A percentile compares a stretch with the other conserved stretches of the same genome.
These are phyloP conservation scores for Fusarium tupiense DNA, from an alignment of 2,329 filamentous ascomycete genomes.

Conservation along the genomic window DNA sequence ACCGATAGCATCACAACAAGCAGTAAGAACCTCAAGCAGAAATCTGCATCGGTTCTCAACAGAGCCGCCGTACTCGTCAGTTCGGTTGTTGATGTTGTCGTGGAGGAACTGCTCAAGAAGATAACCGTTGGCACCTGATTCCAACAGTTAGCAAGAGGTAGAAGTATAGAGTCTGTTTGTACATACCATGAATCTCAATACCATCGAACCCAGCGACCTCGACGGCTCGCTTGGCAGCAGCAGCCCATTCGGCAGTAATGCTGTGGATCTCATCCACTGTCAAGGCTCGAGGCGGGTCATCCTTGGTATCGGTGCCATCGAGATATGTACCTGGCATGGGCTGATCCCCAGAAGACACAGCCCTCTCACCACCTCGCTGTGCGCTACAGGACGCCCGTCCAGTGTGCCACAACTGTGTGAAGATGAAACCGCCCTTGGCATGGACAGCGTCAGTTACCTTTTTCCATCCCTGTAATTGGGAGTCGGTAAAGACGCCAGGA, in stretches of 20 bases:
- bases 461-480: constrained; percentile 44
- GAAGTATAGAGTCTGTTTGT: too few relatives aligned
- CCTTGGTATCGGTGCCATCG: constrained; percentile 43
- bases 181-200: neutral
- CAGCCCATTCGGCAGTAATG: constrained; percentile 68
- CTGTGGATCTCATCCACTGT: constrained; percentile 71
- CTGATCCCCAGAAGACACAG: constrained; percentile 39
- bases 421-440: constrained; percentile 56
- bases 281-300: constrained; percentile 67
- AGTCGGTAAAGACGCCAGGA: constrained; percentile 44
- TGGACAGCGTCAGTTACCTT: constrained; percentile 43
- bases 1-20: constrained; percentile 25
- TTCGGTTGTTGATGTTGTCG: constrained; percentile 30
- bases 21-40: constrained; percentile 27
- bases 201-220: neutral
- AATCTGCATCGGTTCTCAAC: constrained; percentile 37
- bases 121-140: neutral
- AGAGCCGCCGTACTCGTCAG: constrained; percentile 33
- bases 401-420: constrained; percentile 69
- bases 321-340: constrained; percentile 59
- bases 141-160: neutral
- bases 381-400: constrained; percentile 60
- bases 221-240: constrained; percentile 61
- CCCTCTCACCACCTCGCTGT: constrained; percentile 35
- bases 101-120: constrained; percentile 1